phyloP scores from a whole-genome alignment of 768 basidiomycete genomes.

The Psilocybe cyanescens region DNA sequence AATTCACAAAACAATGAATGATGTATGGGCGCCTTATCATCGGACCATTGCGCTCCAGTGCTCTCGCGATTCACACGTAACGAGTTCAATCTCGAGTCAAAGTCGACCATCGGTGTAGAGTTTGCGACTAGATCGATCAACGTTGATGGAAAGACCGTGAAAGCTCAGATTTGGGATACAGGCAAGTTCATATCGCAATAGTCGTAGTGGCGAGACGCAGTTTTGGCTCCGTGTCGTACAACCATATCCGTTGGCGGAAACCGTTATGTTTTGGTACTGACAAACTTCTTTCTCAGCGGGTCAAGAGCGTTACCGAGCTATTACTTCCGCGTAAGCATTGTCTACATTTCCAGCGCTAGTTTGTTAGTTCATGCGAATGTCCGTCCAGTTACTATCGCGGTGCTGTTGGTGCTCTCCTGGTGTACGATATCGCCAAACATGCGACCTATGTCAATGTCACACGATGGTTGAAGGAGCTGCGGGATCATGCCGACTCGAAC shows the following conservation, averaged over 20 bases:
- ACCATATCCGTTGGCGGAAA: not conserved
- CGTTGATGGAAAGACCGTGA: conserved; percentile 96
- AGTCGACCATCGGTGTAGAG: conserved; percentile 99
- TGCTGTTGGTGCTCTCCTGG: conserved; percentile 89
- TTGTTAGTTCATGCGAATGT: conserved; percentile 1
- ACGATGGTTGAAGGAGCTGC: conserved; percentile 96
- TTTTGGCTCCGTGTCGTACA: not conserved
- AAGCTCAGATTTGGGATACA: conserved; percentile 99
- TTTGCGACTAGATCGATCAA: conserved; percentile 95
- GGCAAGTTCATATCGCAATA: conserved; percentile 53
- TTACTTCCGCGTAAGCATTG: conserved; percentile 87
- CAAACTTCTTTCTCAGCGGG: conserved; percentile 63
- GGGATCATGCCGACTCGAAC: conserved; percentile 93
- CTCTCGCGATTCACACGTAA: conserved; percentile 99
- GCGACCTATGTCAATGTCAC: conserved; percentile 93
- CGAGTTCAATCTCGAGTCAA: conserved; percentile 98
- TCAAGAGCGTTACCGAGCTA: conserved; percentile 96
- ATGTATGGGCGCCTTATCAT: not conserved
- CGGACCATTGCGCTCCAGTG: conserved; percentile 52
- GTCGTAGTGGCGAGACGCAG: conserved; percentile 14
- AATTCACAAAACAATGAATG: not conserved
- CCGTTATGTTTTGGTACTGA: conserved; percentile 3
- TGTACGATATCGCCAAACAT: conserved; percentile 95
- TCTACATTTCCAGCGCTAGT: not conserved
- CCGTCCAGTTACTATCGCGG: conserved; percentile 90